phyloP scores from a whole-genome alignment of 2,329 filamentous ascomycete genomes.

The Aspergillus novoparasiticus region DNA sequence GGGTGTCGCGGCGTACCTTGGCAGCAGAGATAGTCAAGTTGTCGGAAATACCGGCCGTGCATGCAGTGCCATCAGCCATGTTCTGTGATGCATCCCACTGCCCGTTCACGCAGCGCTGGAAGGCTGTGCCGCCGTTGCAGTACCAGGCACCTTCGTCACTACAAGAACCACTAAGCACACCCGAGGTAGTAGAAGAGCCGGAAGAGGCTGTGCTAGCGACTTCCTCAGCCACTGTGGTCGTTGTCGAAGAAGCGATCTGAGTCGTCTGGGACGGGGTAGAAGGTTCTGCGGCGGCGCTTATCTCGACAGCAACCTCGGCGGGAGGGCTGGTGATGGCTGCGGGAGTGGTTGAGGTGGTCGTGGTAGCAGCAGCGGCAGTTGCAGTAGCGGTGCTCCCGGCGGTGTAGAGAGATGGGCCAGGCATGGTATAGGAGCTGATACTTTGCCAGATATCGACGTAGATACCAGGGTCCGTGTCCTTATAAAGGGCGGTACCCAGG shows the following conservation, averaged over 20 bases:
- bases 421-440: conserved; percentile 18
- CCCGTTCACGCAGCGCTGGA: conserved; percentile 22
- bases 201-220: background rate
- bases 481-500: conserved; percentile 57
- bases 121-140: conserved; percentile 26
- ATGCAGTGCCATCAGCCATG: conserved; percentile 16
- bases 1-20: background rate
- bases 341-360: background rate
- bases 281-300: background rate
- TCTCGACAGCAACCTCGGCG: background rate
- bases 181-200: background rate
- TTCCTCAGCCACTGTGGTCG: background rate
- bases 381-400: conserved; percentile 20
- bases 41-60: conserved; percentile 18
- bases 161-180: conserved; percentile 14
- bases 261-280: background rate
- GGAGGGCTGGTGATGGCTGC: background rate
- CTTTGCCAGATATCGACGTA: conserved; percentile 56
- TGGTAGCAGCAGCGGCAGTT: conserved; percentile 11
- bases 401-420: conserved; percentile 19
- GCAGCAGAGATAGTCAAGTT: background rate
- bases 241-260: background rate
- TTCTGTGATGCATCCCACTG: conserved; percentile 21
- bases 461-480: conserved; percentile 57
- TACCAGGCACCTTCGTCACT: conserved; percentile 22